Percentiles rank a stretch among this genome's conserved stretches.
Evolutionary conservation across 768 basidiomycete species (phyloP).

Genomic region (Tulasnella sp.): DNA sequence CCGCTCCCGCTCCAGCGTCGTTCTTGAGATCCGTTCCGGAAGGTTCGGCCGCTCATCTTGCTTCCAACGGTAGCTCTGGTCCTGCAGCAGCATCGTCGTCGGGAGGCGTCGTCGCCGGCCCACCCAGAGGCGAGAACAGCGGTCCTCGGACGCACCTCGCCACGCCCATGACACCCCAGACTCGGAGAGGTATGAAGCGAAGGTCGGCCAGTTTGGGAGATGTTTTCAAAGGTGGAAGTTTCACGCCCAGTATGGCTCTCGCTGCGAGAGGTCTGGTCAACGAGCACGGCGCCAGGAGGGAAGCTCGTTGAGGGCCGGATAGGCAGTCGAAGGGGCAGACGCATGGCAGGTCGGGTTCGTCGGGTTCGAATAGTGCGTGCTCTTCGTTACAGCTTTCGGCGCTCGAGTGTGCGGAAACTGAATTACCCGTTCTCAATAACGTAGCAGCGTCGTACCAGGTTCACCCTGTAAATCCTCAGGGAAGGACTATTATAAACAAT

Average conservation of each 20-base stretch:
- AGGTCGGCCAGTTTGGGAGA: slow-evolving; percentile 20
- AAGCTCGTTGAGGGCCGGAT: background rate
- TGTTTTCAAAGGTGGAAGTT: background rate
- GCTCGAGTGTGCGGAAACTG: background rate
- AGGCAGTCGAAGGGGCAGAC: background rate
- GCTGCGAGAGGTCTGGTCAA: background rate
- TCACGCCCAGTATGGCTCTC: background rate
- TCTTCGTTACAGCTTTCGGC: background rate
- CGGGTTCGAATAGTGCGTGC: background rate
- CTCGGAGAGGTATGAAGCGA: slow-evolving; percentile 15
- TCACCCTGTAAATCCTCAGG: no score
- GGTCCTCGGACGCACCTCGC: slow-evolving; percentile 1
- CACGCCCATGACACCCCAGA: background rate
- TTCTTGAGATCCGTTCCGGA: slow-evolving; percentile 9
- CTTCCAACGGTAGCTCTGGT: background rate
- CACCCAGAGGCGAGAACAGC: background rate
- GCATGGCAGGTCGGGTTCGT: background rate
- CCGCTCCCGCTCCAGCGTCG: background rate
- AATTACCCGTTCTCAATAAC: background rate
- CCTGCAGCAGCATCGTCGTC: no score
- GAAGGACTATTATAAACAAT: background rate
- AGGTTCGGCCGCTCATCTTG: background rate
- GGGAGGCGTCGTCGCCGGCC: background rate
- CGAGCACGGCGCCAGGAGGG: background rate
- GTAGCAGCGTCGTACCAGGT: slow-evolving; percentile 21